Conservation (phyloP, 768 basidiomycete genomes). For the Hortiboletus flavorubellus region DNA sequence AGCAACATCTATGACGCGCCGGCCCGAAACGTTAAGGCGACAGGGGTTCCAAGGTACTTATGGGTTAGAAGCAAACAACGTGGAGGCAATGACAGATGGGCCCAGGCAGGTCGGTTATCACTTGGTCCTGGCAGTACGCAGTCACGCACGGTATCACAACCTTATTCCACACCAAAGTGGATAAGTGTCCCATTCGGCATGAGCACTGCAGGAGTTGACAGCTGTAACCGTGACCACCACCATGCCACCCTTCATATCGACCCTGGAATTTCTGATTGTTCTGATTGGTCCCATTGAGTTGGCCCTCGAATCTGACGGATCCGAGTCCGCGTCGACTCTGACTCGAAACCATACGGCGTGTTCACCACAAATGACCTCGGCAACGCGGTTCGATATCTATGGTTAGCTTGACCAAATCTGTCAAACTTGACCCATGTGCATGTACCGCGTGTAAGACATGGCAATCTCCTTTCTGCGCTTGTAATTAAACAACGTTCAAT, state of each 20-base stretch:
- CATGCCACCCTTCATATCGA: background rate
- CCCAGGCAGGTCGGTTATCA: background rate
- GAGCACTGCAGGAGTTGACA: background rate
- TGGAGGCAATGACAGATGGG: background rate
- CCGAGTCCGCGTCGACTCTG: conserved; percentile 9
- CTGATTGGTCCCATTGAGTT: background rate
- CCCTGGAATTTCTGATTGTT: background rate
- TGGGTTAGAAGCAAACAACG: background rate
- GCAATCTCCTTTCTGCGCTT: background rate
- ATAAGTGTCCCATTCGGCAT: background rate
- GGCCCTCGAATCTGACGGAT: background rate
- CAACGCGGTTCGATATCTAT: conserved; percentile 9
- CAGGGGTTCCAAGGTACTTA: background rate
- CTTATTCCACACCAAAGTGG: conserved; percentile 3
- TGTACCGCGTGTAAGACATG: background rate
- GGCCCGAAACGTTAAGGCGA: background rate
- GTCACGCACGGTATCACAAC: conserved; percentile 4
- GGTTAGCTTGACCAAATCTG: background rate
- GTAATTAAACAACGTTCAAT: background rate
- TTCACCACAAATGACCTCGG: background rate
- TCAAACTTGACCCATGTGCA: conserved; percentile 26
- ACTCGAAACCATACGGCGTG: conserved; percentile 2
- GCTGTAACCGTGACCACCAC: background rate
- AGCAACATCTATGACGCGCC: background rate
- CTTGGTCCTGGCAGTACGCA: background rate